Evolutionary conservation across 768 basidiomycete species (phyloP).

Genomic region (Inosperma sp.): DNA sequence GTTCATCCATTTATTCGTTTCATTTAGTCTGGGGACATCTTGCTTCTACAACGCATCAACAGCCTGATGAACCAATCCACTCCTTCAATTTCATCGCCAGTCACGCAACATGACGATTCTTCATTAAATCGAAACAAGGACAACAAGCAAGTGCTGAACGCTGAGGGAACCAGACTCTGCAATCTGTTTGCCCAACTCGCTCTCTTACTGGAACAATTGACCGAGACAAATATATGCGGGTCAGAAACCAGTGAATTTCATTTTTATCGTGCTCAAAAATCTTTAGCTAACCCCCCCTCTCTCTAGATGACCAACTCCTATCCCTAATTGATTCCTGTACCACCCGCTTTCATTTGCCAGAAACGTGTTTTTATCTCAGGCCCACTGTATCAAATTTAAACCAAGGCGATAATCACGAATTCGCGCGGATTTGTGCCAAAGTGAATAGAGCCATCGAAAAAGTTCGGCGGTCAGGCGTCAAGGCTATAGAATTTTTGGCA

Average conservation of each 20-base stretch:
- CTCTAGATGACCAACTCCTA: background rate
- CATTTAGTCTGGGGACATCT: conserved; percentile 44
- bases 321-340: background rate
- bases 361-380: conserved; percentile 11
- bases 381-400: background rate
- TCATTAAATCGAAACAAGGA: background rate
- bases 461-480: conserved; percentile 47
- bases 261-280: background rate
- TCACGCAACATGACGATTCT: background rate
- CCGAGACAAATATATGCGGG: conserved; percentile 26
- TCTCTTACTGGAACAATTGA: conserved; percentile 24
- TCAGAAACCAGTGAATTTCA: conserved; percentile 7
- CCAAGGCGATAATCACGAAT: conserved; percentile 29
- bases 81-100: conserved; percentile 10
- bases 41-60: conserved; percentile 44
- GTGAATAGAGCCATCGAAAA: conserved; percentile 59
- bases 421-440: conserved; percentile 43
- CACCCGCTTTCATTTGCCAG: background rate
- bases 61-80: conserved; percentile 32
- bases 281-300: background rate
- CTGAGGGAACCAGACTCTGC: conserved; percentile 36
- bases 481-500: conserved; percentile 38
- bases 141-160: conserved; percentile 15
- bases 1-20: background rate
- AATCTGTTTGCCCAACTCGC: conserved; percentile 42